Conservation (phyloP, 2,329 filamentous ascomycete species). For the Beauveria caledonica region DNA sequence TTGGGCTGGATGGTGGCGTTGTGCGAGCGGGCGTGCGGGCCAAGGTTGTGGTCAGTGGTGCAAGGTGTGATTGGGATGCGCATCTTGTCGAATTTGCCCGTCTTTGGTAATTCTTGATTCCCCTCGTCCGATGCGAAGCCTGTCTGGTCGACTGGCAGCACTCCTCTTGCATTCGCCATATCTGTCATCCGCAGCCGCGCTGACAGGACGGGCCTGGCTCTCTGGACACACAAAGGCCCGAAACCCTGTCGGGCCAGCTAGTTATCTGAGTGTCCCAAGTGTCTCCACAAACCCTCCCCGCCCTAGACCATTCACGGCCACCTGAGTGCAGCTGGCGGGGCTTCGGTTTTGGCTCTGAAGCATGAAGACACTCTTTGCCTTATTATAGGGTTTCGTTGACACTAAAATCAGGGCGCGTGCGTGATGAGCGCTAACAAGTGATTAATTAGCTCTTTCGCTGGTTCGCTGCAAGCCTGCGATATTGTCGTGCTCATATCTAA, state of each 20-base stretch:
- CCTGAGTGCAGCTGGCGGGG: neutral
- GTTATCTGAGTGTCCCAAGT: neutral
- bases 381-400: conserved; percentile 4
- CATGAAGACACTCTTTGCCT: conserved; percentile 5
- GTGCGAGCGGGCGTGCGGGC: neutral
- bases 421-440: neutral
- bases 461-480: neutral
- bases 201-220: neutral
- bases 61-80: too few species aligned
- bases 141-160: too few species aligned
- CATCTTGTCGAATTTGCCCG: neutral
- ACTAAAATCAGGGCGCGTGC: neutral
- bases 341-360: conserved; percentile 4
- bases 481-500: neutral
- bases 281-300: neutral
- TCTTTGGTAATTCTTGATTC: neutral
- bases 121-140: neutral
- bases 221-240: neutral
- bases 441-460: neutral
- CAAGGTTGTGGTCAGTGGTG: neutral
- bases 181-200: neutral
- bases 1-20: neutral
- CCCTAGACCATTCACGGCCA: neutral
- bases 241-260: neutral
- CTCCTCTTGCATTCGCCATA: neutral